phyloP scores from a whole-genome alignment of 1,284 basidiomycete species.

The Fomitopsis betulina region DNA sequence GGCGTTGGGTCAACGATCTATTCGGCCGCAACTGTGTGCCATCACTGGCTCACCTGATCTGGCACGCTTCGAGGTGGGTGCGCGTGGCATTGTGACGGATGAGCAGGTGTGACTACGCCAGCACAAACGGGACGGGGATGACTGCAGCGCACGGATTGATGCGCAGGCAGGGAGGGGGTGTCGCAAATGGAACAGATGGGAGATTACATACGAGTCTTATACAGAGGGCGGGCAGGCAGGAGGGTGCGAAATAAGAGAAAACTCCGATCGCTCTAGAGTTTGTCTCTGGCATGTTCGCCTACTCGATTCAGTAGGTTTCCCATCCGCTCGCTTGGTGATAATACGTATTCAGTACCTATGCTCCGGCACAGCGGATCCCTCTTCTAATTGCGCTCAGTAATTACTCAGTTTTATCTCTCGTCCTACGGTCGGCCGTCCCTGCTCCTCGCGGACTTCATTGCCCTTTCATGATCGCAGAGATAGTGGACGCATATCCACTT shows the following conservation, averaged over 20 bases:
- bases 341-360: background rate
- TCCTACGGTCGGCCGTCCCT: background rate
- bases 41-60: slow-evolving; percentile 35
- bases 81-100: slow-evolving; percentile 46
- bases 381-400: background rate
- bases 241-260: slow-evolving; percentile 17
- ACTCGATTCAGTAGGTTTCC: slow-evolving; percentile 11
- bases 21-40: background rate
- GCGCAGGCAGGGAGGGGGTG: slow-evolving; percentile 21
- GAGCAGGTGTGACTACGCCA: slow-evolving; percentile 15
- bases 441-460: background rate
- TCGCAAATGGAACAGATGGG: slow-evolving; percentile 24
- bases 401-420: background rate
- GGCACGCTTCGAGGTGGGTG: slow-evolving; percentile 40
- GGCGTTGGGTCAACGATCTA: slow-evolving; percentile 1
- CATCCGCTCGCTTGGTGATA: slow-evolving; percentile 14
- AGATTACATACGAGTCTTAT: slow-evolving; percentile 27
- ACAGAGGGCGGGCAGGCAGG: slow-evolving; percentile 10
- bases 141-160: slow-evolving; percentile 24
- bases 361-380: slow-evolving; percentile 6
- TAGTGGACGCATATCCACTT: background rate
- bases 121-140: slow-evolving; percentile 14
- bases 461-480: background rate
- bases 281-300: slow-evolving; percentile 10
- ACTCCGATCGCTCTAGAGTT: slow-evolving; percentile 20